A percentile compares a stretch with the other conserved stretches of the same genome.
These are phyloP conservation scores for Anthoceros angustus DNA, from an alignment of 225 moss, liverwort and hornwort genomes.

Conservation along the genomic window DNA sequence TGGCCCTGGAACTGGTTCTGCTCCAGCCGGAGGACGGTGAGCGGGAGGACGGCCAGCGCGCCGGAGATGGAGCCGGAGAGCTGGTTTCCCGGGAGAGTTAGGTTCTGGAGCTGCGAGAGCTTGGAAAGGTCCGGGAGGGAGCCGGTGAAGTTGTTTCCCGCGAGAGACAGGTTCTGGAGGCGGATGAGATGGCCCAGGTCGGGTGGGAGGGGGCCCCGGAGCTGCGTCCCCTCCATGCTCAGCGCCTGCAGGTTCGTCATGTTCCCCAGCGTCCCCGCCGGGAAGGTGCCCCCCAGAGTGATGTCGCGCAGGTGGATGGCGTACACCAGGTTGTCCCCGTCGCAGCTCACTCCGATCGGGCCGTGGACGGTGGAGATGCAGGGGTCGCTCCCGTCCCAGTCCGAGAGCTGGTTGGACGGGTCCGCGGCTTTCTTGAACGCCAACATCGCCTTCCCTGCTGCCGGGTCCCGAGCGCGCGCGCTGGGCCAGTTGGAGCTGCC, in stretches of 20 bases:
- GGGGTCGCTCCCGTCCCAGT: conserved; percentile 10
- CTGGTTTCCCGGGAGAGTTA: too few species aligned
- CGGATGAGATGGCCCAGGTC: conserved; percentile 4
- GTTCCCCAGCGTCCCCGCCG: conserved; percentile 16
- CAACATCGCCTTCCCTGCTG: background rate
- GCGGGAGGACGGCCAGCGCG: background rate
- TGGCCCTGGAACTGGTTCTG: background rate
- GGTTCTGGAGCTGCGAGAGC: too few species aligned
- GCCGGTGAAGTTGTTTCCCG: background rate
- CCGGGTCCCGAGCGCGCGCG: too few species aligned
- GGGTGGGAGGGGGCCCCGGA: conserved; percentile 22
- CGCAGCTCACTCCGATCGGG: conserved; percentile 21
- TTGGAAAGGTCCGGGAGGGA: background rate
- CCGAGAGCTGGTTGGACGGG: conserved; percentile 11
- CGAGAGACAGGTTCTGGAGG: background rate
- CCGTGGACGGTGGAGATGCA: conserved; percentile 3
- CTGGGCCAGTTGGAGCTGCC: background rate
- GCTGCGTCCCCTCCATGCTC: conserved; percentile 11
- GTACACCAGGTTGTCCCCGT: conserved; percentile 10
- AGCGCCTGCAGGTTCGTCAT: conserved; percentile 16
- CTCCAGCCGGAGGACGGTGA: background rate
- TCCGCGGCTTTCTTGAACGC: conserved; percentile 16
- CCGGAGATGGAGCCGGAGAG: too few species aligned
- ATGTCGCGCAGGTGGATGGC: conserved; percentile 8
- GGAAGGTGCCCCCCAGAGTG: conserved; percentile 15